A percentile compares a stretch with the other conserved stretches of the same genome.
phyloP scores from a whole-genome alignment of 176 grass and related monocot genomes.

The Oryza longistaminata region DNA sequence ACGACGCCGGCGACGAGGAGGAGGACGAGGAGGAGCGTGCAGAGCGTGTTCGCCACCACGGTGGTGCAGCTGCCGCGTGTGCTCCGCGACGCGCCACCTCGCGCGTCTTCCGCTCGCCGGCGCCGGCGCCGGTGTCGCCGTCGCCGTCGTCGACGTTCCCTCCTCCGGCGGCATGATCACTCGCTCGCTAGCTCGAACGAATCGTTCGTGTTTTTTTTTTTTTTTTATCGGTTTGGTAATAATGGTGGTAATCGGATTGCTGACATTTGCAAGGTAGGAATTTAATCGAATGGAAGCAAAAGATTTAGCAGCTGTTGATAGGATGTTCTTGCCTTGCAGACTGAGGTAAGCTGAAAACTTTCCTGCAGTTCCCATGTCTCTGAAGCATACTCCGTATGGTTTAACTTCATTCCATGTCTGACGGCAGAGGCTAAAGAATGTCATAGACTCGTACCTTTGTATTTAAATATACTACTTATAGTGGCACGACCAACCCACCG shows the following conservation, averaged over 20 bases:
- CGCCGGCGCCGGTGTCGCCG: not conserved
- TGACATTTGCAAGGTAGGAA: not conserved
- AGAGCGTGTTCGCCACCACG: conserved; percentile 44
- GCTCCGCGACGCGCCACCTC: conserved; percentile 4
- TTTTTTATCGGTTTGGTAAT: no score
- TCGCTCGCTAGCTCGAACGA: no score
- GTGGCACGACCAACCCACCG: no score
- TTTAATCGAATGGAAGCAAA: not conserved
- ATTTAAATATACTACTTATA: no score
- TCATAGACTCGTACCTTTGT: no score
- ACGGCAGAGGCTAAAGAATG: no score
- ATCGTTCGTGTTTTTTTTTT: no score
- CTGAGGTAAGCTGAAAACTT: not conserved
- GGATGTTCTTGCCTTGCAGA: not conserved
- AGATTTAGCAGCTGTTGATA: not conserved
- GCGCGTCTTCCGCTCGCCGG: not conserved
- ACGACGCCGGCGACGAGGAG: conserved; percentile 43
- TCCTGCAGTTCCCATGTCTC: no score
- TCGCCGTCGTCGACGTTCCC: not conserved
- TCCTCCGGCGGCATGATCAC: no score
- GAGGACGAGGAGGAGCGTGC: conserved; percentile 48
- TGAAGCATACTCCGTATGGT: no score
- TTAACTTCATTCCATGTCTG: no score
- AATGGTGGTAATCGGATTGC: no score
- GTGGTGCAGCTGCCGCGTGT: conserved; percentile 18